Evolutionary conservation across 805 yeast species (phyloP), one percentile per base, ranked within the genome.

Genomic region (Cyberlindnera misumaiensis): DNA sequence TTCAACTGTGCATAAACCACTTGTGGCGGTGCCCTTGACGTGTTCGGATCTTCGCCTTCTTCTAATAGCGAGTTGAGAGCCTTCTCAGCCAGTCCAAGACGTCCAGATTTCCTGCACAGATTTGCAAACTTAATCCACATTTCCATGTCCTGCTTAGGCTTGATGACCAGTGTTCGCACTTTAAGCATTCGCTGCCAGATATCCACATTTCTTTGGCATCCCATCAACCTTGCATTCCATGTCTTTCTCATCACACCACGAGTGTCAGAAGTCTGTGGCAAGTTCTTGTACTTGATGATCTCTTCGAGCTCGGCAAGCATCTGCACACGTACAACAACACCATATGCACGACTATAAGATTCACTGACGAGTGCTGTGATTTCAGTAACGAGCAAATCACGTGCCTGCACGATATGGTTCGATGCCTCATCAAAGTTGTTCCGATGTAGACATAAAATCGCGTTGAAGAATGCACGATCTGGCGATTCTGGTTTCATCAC

Each of bases 111-210:
- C 45, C 98, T 75, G 58, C 97, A 88, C 41, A 93, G 67, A 54
- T 93, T 93, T 15, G 98, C 97, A 69, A 93, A 94, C 60, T 93
- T 89, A 52, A 93, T 90, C 96, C 97, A 88, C 75, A 89, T 86
- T 38, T 85, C 93, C 93, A 89, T 83, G 56, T 93, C 97, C 53
- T 93, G 95, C 48, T 89, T 86, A 2, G 98, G 99, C 46, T 83
- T 82, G 32, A 93, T 84, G 11, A 93, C 97, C 34, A 93, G 68
- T 0, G 97, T 90, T 40, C 98, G 72, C 2, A 90, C 96, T 57
- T 89, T 85, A 43, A 93, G 70, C 77, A 93, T 81, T 54, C 97
- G 71, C 59, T 90, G 97, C 98, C 99, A 93, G n/a, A 89, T 88
- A 63, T 93, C 99, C 36, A 93, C 97, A 63, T 93, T 93, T 50